phyloP scores from a whole-genome alignment of 495 filamentous ascomycete species.

The Cryomyces antarcticus region DNA sequence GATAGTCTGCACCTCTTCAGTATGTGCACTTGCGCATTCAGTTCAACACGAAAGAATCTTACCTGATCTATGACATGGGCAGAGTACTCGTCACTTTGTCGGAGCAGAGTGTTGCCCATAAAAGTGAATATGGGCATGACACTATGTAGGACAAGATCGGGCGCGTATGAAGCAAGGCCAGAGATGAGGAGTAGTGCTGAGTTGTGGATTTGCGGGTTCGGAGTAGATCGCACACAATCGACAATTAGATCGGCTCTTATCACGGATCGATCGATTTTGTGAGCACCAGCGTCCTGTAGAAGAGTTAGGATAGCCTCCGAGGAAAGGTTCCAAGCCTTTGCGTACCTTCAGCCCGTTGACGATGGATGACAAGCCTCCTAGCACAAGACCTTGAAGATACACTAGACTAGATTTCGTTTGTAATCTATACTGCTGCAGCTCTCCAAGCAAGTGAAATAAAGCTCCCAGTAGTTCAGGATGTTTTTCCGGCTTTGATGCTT shows the following conservation, averaged over 20 bases:
- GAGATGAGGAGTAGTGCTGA: conserved; percentile 75
- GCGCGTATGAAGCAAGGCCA: conserved; percentile 58
- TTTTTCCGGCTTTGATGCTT: conserved; percentile 47
- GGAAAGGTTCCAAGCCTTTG: neutral
- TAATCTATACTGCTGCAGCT: conserved; percentile 59
- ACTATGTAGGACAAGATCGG: conserved; percentile 77
- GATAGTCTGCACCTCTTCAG: conserved; percentile 36
- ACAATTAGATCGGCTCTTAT: conserved; percentile 76
- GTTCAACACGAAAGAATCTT: neutral
- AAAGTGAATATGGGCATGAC: conserved; percentile 99
- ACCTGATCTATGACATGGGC: conserved; percentile 68
- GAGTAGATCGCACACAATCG: conserved; percentile 72
- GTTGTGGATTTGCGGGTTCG: conserved; percentile 81
- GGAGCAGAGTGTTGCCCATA: conserved; percentile 73
- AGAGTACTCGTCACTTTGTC: conserved; percentile 87
- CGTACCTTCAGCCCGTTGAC: conserved; percentile 46
- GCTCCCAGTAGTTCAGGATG: conserved; percentile 53
- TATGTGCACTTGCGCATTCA: neutral
- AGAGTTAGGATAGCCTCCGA: neutral
- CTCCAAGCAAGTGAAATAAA: conserved; percentile 64
- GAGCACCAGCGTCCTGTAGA: conserved; percentile 18
- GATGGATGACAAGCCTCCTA: conserved; percentile 59
- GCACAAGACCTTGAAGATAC: conserved; percentile 63
- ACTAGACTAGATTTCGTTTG: conserved; percentile 56
- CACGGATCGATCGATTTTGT: conserved; percentile 48